Base-by-base conservation (phyloP, 73 alveolate genomes). In the Strombidium stylifer region DNA sequence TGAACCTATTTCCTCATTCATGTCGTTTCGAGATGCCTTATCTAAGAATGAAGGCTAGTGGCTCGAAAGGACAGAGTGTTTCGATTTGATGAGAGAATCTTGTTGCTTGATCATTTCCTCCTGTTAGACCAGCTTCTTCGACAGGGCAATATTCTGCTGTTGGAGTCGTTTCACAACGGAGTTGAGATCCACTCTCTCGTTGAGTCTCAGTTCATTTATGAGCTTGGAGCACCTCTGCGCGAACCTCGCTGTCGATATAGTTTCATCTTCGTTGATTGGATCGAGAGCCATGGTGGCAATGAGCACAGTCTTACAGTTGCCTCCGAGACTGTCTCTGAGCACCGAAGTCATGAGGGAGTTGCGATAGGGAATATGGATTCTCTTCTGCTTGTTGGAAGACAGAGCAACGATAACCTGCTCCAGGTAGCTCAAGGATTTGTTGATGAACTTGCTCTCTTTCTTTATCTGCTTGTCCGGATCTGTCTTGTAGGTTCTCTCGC, bases 301-400 rank as follows among this genome's bases (percentile, higher is more conserved):
- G 90, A 92, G 76, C 16, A 92, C 96, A 8, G 99, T 94, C 66
- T 90, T 92, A 75, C 99, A 94, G 64, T 92, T 94, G 12, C 98
- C 99, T 4, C 99, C 99, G 26, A 94, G 76, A 19, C 93, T 69
- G 86, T 94, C 99, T 73, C 93, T 92, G 44, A 94, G 78, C 18
- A 94, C 76, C 2, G 98, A 92, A 1, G 99, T 94, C 97, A 94
- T 86, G 73, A 94, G 62, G 49, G 98, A 91, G 67, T 94, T 93
- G 60, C 99, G 76, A 74, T 92, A 94, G 36, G 99, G 99, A 26
- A 94, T 86, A 81, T 94, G 99, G 30, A 54, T 78, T 49, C 94
- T 82, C 30, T 67, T 79, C 18, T 91, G 94, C 73, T 87, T 86
- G 53, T 73, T 68, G 36, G 76, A 93, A 41, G 87, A 86, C 69